phyloP scores from a whole-genome alignment of 352 stramenopile species.

The Halophytophthora batemanensis region DNA sequence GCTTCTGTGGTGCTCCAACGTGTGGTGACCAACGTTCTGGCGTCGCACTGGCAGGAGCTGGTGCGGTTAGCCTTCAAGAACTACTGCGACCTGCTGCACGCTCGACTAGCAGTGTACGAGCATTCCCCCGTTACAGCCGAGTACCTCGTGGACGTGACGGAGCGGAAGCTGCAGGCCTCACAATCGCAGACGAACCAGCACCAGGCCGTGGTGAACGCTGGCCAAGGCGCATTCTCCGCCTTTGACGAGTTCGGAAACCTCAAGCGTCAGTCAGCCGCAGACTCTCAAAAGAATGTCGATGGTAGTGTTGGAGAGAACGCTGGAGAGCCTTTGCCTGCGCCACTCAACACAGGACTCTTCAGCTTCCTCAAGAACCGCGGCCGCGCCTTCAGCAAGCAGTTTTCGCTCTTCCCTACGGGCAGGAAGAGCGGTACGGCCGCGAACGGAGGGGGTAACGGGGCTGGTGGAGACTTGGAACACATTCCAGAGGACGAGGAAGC shows the following conservation, averaged over 20 bases:
- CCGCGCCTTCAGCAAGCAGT: constrained; percentile 63
- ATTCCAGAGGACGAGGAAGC: constrained; percentile 49
- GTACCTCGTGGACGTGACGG: constrained; percentile 71
- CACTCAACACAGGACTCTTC: constrained; percentile 72
- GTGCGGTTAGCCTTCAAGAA: constrained; percentile 48
- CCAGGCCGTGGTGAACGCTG: constrained; percentile 47
- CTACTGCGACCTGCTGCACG: constrained; percentile 63
- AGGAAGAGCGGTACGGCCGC: constrained; percentile 19
- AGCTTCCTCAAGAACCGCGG: constrained; percentile 73
- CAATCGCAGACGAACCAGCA: constrained; percentile 39
- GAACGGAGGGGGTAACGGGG: constrained; percentile 3
- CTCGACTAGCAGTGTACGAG: constrained; percentile 59
- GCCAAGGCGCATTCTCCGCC: constrained; percentile 56
- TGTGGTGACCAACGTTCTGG: constrained; percentile 55
- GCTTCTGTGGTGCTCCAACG: constrained; percentile 50
- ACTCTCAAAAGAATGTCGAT: background rate
- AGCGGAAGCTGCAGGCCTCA: constrained; percentile 49
- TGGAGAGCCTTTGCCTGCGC: constrained; percentile 5
- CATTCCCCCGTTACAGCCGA: constrained; percentile 47
- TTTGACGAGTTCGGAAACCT: constrained; percentile 84
- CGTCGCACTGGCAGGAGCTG: constrained; percentile 63
- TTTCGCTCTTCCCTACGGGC: constrained; percentile 42
- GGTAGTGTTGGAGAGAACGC: constrained; percentile 4
- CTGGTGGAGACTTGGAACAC: constrained; percentile 21
- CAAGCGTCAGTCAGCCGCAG: constrained; percentile 40